A percentile compares a stretch with the other conserved stretches of the same genome.
phyloP scores from a whole-genome alignment of 208 protist species.

The Leptomonas pyrrhocoris region DNA sequence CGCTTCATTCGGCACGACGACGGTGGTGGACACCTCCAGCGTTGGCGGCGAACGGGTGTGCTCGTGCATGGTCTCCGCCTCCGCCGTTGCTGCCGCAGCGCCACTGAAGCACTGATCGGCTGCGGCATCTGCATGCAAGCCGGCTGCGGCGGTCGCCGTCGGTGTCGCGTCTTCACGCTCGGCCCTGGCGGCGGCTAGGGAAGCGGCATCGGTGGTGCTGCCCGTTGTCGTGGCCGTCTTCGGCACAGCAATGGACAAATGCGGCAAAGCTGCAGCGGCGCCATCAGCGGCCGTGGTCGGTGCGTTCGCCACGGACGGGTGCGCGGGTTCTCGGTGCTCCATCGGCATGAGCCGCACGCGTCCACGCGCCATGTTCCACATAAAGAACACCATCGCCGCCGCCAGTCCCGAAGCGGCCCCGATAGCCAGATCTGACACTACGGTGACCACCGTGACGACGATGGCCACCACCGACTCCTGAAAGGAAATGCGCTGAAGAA shows the following conservation, averaged over 20 bases:
- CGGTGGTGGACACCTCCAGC: conserved; percentile 20
- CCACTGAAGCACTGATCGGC: neutral
- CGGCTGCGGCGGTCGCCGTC: neutral
- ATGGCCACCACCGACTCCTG: conserved; percentile 60
- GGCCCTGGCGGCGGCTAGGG: neutral
- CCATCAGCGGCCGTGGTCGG: neutral
- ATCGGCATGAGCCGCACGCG: conserved; percentile 39
- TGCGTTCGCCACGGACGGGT: neutral
- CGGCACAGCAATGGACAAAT: neutral
- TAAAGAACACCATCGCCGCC: conserved; percentile 55
- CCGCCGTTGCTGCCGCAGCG: neutral
- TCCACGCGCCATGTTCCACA: conserved; percentile 62
- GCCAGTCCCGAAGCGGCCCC: conserved; percentile 47
- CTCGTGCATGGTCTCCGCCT: conserved; percentile 4
- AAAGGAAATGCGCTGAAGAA: conserved; percentile 58
- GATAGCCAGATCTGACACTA: conserved; percentile 54
- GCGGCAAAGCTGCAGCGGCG: neutral
- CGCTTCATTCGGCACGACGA: conserved; percentile 13
- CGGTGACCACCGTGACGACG: conserved; percentile 59
- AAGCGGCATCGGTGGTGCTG: neutral
- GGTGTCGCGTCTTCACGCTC: no score
- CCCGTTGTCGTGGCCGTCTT: neutral
- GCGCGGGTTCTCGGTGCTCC: conserved; percentile 14
- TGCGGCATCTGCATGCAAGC: neutral
- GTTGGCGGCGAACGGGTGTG: neutral